A percentile compares a stretch with the other conserved stretches of the same genome.
These are phyloP conservation scores for Cynanchum wilfordii DNA, from an alignment of 257 asterid genomes.

Conservation along the genomic window DNA sequence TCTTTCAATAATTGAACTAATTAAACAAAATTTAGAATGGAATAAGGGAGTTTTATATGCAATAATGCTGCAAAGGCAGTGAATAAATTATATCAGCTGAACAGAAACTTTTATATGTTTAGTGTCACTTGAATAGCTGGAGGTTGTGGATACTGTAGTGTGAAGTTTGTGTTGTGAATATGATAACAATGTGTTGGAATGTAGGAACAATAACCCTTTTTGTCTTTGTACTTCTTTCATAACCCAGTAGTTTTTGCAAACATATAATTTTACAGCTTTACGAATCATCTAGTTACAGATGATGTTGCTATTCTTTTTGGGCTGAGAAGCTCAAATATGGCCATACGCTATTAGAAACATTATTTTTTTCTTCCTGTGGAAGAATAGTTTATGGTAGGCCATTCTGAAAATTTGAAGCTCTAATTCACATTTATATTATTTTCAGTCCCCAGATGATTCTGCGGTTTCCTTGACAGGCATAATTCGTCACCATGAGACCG, in stretches of 20 bases:
- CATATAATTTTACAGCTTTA: background rate
- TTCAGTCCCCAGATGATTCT: conserved; percentile 84
- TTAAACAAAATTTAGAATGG: background rate
- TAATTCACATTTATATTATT: conserved; percentile 20
- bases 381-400: background rate
- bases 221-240: background rate
- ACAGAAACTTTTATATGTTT: background rate
- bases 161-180: background rate
- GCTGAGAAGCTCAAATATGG: background rate
- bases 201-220: background rate
- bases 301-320: background rate
- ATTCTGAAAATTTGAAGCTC: conserved; percentile 3
- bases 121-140: background rate
- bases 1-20: background rate
- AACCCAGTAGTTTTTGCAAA: background rate
- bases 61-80: background rate
- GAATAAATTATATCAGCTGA: background rate
- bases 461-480: conserved; percentile 63
- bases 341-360: background rate
- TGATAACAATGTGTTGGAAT: background rate
- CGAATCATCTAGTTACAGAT: background rate
- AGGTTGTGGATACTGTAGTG: background rate
- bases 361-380: background rate
- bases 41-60: background rate
- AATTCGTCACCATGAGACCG: conserved; percentile 85